phyloP scores from a whole-genome alignment of 345 rosid species.

The Jatropha curcas region DNA sequence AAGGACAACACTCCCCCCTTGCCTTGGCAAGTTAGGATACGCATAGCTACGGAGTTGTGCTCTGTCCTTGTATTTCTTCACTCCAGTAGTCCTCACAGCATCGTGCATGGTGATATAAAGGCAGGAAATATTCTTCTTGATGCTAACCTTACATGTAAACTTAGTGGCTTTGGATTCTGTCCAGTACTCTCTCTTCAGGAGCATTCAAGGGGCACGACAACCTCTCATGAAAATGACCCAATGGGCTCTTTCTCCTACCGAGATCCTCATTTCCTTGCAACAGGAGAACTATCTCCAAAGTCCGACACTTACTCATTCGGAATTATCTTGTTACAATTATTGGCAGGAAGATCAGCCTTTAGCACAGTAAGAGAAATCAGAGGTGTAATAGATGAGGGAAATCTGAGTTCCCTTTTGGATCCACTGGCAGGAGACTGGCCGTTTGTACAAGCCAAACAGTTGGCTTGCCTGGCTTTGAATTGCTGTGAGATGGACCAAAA shows the following conservation, averaged over 20 bases:
- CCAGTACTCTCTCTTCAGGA: slow-evolving; percentile 37
- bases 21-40: slow-evolving; percentile 82
- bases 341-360: slow-evolving; percentile 67
- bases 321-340: slow-evolving; percentile 60
- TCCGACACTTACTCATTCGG: slow-evolving; percentile 90
- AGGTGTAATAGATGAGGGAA: slow-evolving; percentile 51
- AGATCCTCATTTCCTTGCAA: slow-evolving; percentile 72
- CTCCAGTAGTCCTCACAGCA: slow-evolving; percentile 65
- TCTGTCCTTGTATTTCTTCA: slow-evolving; percentile 83
- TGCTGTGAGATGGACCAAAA: slow-evolving; percentile 66
- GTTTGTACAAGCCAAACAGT: slow-evolving; percentile 70
- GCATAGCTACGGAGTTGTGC: slow-evolving; percentile 77
- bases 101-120: slow-evolving; percentile 84
- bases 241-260: slow-evolving; percentile 62
- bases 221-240: slow-evolving; percentile 47
- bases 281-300: slow-evolving; percentile 74
- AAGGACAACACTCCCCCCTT: slow-evolving; percentile 66
- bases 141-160: slow-evolving; percentile 66
- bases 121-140: slow-evolving; percentile 82
- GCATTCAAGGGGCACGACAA: slow-evolving; percentile 32
- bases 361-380: slow-evolving; percentile 62
- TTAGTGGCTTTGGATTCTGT: slow-evolving; percentile 79
- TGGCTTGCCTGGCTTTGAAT: slow-evolving; percentile 71
- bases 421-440: slow-evolving; percentile 97
- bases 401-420: slow-evolving; percentile 58